Base-by-base conservation (phyloP, 495 filamentous ascomycete species). In the Letharia lupina region DNA sequence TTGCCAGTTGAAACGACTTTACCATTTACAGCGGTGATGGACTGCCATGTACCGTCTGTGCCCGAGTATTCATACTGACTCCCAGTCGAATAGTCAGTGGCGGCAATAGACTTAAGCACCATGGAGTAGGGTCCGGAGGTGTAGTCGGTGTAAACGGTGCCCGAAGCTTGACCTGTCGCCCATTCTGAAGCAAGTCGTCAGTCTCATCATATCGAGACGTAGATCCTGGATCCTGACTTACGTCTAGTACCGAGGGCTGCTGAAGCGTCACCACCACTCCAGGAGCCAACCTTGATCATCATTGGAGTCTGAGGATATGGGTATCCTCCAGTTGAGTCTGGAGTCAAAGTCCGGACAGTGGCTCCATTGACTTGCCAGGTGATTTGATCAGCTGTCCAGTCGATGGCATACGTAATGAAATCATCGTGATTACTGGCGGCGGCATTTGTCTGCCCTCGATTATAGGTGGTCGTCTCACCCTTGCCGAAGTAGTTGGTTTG, bases 31-130 rank as follows among this genome's bases (percentile, higher is more conserved):
- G 93, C 83, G 66, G 82, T 79, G 76, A 98, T 97, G 66, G 87
- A 90, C 67, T 86, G 69, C 88, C 89, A 96, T 33, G 81, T 83
- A 47, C 94, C 94, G 40, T 82, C 86, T 42, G 78, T 82, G 73
- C 91, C 90, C 60, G 82, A 79, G 74, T 97, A 98, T 28, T 75
- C 79, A 78, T 98, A 98, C 56, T 85, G 79, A 2, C 82, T 85
- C 42, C 93, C 94, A 15, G 91, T 95, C 33, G 91, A 96, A 78
- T 97, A 97, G 77, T 98, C 94, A 52, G 86, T 86, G 60, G 93
- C 84, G 54, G 83, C 83, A 62, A 96, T 78, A 39, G 81, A 86
- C 75, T 90, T 87, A 69, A 96, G 83, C 61, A 84, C 77, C 94
- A 98, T 98, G 59, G 81, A 84, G 79, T 86, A 98, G 0, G 94